Base-by-base conservation (phyloP, 257 asterid species). In the Marsdenia floribunda region DNA sequence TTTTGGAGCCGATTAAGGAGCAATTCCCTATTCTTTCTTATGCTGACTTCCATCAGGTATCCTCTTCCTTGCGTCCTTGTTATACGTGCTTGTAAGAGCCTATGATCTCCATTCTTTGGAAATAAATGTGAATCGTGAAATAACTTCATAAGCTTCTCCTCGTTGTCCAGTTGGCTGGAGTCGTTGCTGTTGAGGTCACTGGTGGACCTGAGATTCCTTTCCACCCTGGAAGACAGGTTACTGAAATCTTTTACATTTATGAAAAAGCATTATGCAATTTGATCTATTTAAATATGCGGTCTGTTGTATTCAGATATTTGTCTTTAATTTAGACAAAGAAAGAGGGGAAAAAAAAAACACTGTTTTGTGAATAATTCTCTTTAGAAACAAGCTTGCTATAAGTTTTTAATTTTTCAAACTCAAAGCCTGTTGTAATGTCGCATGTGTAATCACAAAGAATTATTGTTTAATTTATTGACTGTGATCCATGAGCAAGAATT, bases 201-300 rank as follows among this genome's bases (percentile, higher is more conserved):
- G 99, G 98, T 18, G 98, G 98, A 75, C 98, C 98, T 47, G 98
- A 93, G 21, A 77, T 93, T 75, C 96, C 97, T 55, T 91, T 93
- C 81, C 92, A 89, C 75, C 96, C 96, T 1, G 98, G 97, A 76
- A 87, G 98, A 76, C 85, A 61, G 88, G 98, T 93, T 70, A 19
- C 86, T 84, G 29, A 42, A 57, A 18, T 15, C 10, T 59, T 52
- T 50, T 37, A 37, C 12, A 8, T 13, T 37, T 18, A 4, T 1
- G 44, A 1, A 63, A 16, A 26, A 33, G 38, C 47, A 4, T 22
- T 13, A 33, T 33, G 18, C n/a, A 38, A 37, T 37, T 65, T 6
- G 0, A 63, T 7, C 2, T 29, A 22, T 11, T 50, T 6, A 15
- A 3, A 11, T 22, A 22, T 70, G 5, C 2, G 0, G 6, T 47